These are phyloP conservation scores for Haematococcus sp. DNA, from an alignment of 139 green algal species.

Conservation along the genomic window DNA sequence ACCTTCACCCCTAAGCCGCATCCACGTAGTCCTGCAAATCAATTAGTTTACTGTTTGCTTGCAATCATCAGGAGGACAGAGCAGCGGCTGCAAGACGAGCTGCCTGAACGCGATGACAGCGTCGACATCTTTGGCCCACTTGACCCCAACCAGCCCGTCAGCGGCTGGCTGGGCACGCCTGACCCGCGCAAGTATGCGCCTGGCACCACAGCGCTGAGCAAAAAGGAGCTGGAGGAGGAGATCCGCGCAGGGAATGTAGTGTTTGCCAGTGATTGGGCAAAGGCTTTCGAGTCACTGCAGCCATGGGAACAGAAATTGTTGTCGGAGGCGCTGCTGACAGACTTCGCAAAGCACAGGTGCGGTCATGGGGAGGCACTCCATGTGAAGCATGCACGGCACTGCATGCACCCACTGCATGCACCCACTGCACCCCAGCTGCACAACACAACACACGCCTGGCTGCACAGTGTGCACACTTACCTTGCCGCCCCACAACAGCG, in stretches of 20 bases:
- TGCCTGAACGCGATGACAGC: background rate
- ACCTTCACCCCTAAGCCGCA: background rate
- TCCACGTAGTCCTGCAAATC: background rate
- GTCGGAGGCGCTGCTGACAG: background rate
- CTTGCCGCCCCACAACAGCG: too few species aligned
- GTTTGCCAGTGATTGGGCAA: background rate
- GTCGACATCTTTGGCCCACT: conserved; percentile 3
- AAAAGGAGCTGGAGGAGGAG: conserved; percentile 34
- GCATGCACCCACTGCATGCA: too few species aligned
- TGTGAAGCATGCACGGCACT: background rate
- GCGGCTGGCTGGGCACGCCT: conserved; percentile 36
- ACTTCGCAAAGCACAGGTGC: conserved; percentile 19
- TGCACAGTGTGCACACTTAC: too few species aligned
- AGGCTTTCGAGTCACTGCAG: conserved; percentile 5
- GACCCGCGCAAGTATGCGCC: conserved; percentile 30
- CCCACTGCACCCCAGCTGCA: too few species aligned
- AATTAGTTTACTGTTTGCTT: background rate
- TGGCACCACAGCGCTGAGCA: conserved; percentile 15
- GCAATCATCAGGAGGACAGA: background rate
- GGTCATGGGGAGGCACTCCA: background rate
- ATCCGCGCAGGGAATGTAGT: conserved; percentile 30
- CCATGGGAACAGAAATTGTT: conserved; percentile 12
- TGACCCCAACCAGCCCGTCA: background rate
- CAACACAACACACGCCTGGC: too few species aligned
- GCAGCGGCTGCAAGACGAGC: background rate